phyloP scores from a whole-genome alignment of 2,329 filamentous ascomycete species.

The Aspergillus awamori region DNA sequence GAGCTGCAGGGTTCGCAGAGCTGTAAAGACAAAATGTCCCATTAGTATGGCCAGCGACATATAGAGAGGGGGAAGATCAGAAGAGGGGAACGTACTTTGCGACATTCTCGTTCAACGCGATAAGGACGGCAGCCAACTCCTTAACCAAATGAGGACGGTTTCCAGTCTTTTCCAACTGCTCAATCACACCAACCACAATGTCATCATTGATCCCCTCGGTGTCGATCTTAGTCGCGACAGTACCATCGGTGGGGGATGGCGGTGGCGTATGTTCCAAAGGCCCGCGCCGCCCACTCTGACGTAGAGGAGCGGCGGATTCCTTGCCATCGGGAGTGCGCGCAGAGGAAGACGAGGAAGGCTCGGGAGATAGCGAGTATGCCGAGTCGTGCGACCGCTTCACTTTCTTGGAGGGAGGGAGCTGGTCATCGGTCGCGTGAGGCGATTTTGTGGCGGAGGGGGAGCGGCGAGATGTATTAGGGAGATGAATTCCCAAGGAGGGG shows the following conservation, averaged over 20 bases:
- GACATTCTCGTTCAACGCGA: slow-evolving; percentile 75
- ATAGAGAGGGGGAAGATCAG: slow-evolving; percentile 6
- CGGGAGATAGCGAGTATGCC: slow-evolving; percentile 45
- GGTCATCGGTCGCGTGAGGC: slow-evolving; percentile 60
- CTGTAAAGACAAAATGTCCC: slow-evolving; percentile 52
- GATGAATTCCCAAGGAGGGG: slow-evolving; percentile 87
- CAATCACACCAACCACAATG: slow-evolving; percentile 87
- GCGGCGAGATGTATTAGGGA: slow-evolving; percentile 64
- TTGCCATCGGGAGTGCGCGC: slow-evolving; percentile 36
- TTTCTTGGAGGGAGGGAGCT: slow-evolving; percentile 62
- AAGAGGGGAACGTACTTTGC: slow-evolving; percentile 72
- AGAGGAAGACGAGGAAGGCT: slow-evolving; percentile 32
- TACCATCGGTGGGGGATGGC: slow-evolving; percentile 66
- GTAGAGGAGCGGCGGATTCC: slow-evolving; percentile 26
- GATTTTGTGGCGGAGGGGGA: slow-evolving; percentile 65
- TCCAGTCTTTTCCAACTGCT: slow-evolving; percentile 83
- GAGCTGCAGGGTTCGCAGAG: slow-evolving; percentile 91
- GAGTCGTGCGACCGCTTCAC: slow-evolving; percentile 75
- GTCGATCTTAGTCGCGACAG: slow-evolving; percentile 64
- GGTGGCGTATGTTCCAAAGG: slow-evolving; percentile 76
- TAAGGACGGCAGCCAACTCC: slow-evolving; percentile 80
- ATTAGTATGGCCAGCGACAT: slow-evolving; percentile 20
- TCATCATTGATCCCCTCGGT: slow-evolving; percentile 88
- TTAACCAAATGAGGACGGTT: slow-evolving; percentile 95
- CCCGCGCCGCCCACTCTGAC: slow-evolving; percentile 45